Evolutionary conservation across 2,329 filamentous ascomycete genomes (phyloP).

Genomic region (Fusarium miscanthi): DNA sequence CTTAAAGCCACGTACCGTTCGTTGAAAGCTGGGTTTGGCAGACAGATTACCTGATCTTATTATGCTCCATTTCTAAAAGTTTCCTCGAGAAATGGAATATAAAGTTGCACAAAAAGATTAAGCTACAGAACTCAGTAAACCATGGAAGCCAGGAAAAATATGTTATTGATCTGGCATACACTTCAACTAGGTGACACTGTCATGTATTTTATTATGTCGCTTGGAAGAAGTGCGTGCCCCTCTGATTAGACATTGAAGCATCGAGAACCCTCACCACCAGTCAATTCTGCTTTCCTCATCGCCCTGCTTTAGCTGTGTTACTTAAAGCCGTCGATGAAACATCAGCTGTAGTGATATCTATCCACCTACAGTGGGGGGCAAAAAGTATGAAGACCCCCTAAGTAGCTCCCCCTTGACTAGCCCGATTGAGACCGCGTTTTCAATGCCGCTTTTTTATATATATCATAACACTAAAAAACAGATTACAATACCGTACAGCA

Average conservation of each 20-base stretch:
- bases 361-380: no score
- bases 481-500: no score
- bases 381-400: no score
- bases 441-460: no score
- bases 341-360: not conserved
- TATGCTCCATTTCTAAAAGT: not conserved
- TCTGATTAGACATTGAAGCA: not conserved
- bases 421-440: no score
- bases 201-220: not conserved
- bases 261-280: not conserved
- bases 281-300: not conserved
- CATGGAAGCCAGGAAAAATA: not conserved
- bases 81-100: not conserved
- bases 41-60: not conserved
- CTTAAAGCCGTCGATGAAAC: not conserved
- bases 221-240: not conserved
- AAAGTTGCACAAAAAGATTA: not conserved
- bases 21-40: conserved; percentile 2
- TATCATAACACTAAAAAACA: no score
- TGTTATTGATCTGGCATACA: not conserved
- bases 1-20: not conserved
- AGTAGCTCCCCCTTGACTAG: no score
- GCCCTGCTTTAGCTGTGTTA: not conserved
- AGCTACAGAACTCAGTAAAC: not conserved
- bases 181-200: no score